These are phyloP conservation scores for Halophytophthora batemanensis DNA, from an alignment of 352 stramenopile species.

Conservation along the genomic window DNA sequence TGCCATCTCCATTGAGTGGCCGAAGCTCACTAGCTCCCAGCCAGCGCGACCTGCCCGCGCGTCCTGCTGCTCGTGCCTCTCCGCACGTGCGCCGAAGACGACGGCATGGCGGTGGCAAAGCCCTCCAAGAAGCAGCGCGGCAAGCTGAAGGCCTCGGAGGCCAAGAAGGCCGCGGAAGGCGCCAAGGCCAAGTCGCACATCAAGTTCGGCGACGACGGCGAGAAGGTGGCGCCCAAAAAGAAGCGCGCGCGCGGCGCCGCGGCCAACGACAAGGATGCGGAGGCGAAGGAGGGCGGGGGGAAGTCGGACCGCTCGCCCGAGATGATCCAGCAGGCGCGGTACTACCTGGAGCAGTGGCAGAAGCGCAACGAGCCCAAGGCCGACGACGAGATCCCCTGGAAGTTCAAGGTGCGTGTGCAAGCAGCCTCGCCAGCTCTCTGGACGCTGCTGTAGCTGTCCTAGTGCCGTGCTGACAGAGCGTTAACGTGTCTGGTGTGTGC, in stretches of 20 bases:
- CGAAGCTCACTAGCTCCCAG: background rate
- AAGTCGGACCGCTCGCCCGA: slow-evolving; percentile 74
- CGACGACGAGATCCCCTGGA: slow-evolving; percentile 65
- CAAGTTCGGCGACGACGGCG: slow-evolving; percentile 66
- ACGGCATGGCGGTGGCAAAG: slow-evolving; percentile 46
- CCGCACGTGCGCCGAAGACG: background rate
- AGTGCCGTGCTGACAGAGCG: background rate
- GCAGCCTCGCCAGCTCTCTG: background rate
- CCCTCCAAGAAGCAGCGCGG: slow-evolving; percentile 79
- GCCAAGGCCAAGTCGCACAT: slow-evolving; percentile 40
- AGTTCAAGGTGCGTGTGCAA: slow-evolving; percentile 61
- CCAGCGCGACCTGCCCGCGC: too few species aligned
- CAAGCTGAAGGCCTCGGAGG: slow-evolving; percentile 46
- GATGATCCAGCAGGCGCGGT: slow-evolving; percentile 77
- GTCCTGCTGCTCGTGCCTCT: background rate
- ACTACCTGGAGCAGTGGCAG: slow-evolving; percentile 81
- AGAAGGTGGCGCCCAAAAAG: slow-evolving; percentile 45
- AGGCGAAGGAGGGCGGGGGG: slow-evolving; percentile 43
- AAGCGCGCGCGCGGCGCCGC: slow-evolving; percentile 36
- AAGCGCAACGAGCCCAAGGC: slow-evolving; percentile 43
- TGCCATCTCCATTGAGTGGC: background rate
- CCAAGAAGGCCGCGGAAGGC: slow-evolving; percentile 17
- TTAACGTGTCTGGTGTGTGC: slow-evolving; percentile 3
- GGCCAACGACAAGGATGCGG: slow-evolving; percentile 23
- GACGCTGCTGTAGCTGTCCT: slow-evolving; percentile 3